Evolutionary conservation across 1,284 basidiomycete genomes (phyloP), one percentile per base, ranked within the genome.

Genomic region (Trichosporon coremiiforme): DNA sequence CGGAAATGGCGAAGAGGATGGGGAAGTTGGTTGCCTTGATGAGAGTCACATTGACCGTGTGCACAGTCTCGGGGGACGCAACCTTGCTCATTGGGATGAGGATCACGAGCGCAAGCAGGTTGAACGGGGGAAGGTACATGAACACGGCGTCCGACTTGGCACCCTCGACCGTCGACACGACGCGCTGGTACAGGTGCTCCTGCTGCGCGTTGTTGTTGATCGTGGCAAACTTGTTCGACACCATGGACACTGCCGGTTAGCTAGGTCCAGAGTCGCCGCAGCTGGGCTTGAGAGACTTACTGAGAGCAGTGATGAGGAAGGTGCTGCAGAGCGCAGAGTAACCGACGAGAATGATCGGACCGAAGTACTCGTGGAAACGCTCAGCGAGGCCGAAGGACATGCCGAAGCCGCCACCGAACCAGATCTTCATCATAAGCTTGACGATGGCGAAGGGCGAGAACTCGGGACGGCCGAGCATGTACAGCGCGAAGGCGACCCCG

Each of bases 61-160:
- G 94, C 25, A 95, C 83, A 2, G 87, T 86, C 38, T 92, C 87
- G 0, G 92, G 91, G 4, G 89, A 87, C 10, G 92, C 81, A 50
- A 91, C 76, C 80, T 87, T 92, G 74, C 89, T 90, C 29, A 90
- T 85, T 5, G 93, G 92, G 76, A 91, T 89, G 63, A 95, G 86
- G 69, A 94, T 85, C 20, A 88, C 71, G 77, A 94, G 89, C 0
- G 94, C 93, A 3, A 79, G 22, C 33, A 84, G 74, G 71, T 84
- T 84, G 73, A 84, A 71, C 2, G 93, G 92, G 1, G 91, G 92
- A 74, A 94, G 89, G 79, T 95, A 95, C 66, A 90, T 93, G 84
- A 95, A 93, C n/a, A 96, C 85, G 0, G 91, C 91, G 80, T 95
- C 93, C 6, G 90, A 90, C 80, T 94, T 93, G 78, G 94, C 91